Conservation (phyloP, 2,329 filamentous ascomycete species). For the Blumeria hordei region DNA sequence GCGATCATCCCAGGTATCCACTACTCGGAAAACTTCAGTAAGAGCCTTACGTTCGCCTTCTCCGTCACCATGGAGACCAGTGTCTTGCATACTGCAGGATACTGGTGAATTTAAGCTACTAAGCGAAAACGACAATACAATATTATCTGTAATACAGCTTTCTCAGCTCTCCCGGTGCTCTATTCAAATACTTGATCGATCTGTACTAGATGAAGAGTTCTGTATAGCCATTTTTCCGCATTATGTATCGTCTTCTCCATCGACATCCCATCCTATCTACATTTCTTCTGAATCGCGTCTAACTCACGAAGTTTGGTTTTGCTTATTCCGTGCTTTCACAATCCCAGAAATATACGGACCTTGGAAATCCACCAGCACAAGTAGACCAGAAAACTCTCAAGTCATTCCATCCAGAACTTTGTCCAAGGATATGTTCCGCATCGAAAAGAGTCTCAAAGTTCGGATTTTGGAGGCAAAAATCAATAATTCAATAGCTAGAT, state of each 20-base stretch:
- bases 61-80: constrained; percentile 50
- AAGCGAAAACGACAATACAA: constrained; percentile 57
- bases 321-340: constrained; percentile 71
- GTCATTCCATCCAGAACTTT: constrained; percentile 3
- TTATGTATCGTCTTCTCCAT: constrained; percentile 52
- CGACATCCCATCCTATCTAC: constrained; percentile 67
- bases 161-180: constrained; percentile 74
- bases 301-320: constrained; percentile 95
- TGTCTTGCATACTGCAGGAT: constrained; percentile 83
- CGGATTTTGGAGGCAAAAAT: constrained; percentile 39
- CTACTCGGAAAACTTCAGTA: constrained; percentile 27
- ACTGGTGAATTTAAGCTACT: constrained; percentile 86
- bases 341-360: constrained; percentile 64
- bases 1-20: constrained; percentile 25
- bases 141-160: constrained; percentile 65
- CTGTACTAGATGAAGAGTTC: constrained; percentile 76
- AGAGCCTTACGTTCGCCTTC: constrained; percentile 27
- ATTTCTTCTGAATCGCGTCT: constrained; percentile 67
- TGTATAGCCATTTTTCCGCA: constrained; percentile 92
- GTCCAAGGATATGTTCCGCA: constrained; percentile 28
- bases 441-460: constrained; percentile 35
- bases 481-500: constrained; percentile 13
- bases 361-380: constrained; percentile 4
- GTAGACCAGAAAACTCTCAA: constrained; percentile 5
- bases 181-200: constrained; percentile 71